Evolutionary conservation across 1,284 basidiomycete genomes (phyloP).

Genomic region (Anthracocystis setariae): DNA sequence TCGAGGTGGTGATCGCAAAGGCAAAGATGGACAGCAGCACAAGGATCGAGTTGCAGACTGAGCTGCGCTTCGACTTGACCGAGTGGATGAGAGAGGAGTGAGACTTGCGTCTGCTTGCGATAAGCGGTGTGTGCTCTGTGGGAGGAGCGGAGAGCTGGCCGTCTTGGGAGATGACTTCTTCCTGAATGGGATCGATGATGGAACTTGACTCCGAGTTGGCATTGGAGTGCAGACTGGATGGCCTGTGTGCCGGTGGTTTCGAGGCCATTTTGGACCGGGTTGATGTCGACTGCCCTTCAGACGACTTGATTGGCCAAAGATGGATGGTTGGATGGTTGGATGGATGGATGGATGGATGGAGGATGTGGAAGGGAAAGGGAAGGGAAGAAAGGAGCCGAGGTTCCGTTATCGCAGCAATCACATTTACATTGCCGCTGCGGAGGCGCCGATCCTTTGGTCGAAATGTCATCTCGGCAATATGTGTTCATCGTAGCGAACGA

Average conservation of each 20-base stretch:
- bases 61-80: conserved; percentile 8
- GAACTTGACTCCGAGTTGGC: conserved; percentile 4
- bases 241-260: conserved; percentile 8
- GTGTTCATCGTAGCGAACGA: no score
- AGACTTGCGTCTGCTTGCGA: conserved; percentile 4
- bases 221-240: conserved; percentile 32
- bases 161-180: conserved; percentile 34
- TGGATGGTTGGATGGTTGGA: no score
- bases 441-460: conserved; percentile 1
- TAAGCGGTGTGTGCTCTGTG: conserved; percentile 24
- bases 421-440: conserved; percentile 15
- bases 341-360: not conserved
- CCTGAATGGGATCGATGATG: conserved; percentile 31
- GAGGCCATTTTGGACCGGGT: conserved; percentile 1
- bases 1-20: conserved; percentile 29
- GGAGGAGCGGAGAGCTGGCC: conserved; percentile 16
- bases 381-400: not conserved
- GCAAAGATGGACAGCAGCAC: conserved; percentile 43
- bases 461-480: no score
- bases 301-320: not conserved
- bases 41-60: conserved; percentile 32
- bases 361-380: not conserved
- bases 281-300: not conserved
- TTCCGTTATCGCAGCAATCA: not conserved
- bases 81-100: not conserved